Evolutionary conservation across 805 yeast genomes (phyloP).

Genomic region (Candida fluviatilis): DNA sequence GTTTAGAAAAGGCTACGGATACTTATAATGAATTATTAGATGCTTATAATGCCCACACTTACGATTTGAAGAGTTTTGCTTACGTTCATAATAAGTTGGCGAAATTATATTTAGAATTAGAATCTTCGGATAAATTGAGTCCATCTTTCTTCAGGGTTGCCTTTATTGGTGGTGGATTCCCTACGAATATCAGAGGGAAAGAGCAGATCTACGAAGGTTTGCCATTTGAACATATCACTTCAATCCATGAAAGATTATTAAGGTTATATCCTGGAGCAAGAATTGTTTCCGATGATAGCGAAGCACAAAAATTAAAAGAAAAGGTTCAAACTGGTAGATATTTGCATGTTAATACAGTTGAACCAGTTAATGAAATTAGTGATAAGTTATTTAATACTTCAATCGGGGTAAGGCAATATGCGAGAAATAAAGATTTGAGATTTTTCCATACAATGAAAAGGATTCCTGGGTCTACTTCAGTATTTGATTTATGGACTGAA

Average conservation of each 20-base stretch:
- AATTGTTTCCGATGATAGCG: conserved; percentile 56
- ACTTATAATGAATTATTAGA: conserved; percentile 72
- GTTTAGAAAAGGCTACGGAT: conserved; percentile 76
- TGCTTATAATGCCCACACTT: conserved; percentile 67
- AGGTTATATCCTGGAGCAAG: conserved; percentile 79
- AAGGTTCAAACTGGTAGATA: conserved; percentile 66
- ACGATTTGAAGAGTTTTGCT: conserved; percentile 72
- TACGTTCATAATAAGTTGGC: conserved; percentile 66
- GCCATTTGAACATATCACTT: conserved; percentile 82
- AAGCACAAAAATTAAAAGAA: conserved; percentile 47
- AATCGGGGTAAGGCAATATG: conserved; percentile 66
- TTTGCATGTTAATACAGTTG: conserved; percentile 67
- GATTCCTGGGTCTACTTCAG: conserved; percentile 67
- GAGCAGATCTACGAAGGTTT: conserved; percentile 81
- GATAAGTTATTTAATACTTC: conserved; percentile 44
- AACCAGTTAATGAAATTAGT: conserved; percentile 56
- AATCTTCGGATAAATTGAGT: conserved; percentile 63
- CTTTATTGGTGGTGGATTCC: conserved; percentile 83
- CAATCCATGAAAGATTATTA: conserved; percentile 72
- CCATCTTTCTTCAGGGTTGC: conserved; percentile 78
- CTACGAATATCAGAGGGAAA: conserved; percentile 67
- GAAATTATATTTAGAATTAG: conserved; percentile 61
- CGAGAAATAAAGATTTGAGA: conserved; percentile 68
- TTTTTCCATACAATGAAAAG: conserved; percentile 67
- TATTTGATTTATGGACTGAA: conserved; percentile 82